These are phyloP conservation scores for Candida nanaspora DNA, from an alignment of 805 yeast species.

Conservation along the genomic window DNA sequence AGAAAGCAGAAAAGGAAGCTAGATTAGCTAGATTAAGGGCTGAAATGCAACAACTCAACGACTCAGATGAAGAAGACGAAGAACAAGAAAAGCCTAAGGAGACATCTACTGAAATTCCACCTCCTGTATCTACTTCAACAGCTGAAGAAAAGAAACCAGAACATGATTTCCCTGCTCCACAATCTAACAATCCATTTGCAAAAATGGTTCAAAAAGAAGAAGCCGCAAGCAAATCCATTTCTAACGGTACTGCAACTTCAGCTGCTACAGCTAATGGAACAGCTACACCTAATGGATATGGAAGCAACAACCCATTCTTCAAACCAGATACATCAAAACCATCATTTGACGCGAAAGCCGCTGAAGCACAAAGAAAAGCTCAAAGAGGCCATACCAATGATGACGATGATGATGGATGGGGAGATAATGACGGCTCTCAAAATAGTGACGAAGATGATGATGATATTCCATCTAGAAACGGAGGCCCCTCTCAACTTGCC, in stretches of 20 bases:
- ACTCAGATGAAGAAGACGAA: conserved; percentile 11
- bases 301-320: conserved; percentile 51
- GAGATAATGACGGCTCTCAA: conserved; percentile 27
- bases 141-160: conserved; percentile 5
- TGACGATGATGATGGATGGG: conserved; percentile 36
- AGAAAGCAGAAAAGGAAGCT: conserved; percentile 53
- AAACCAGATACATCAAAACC: conserved; percentile 32
- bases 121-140: conserved; percentile 13
- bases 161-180: conserved; percentile 9
- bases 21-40: conserved; percentile 48
- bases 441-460: conserved; percentile 35
- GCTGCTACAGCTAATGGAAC: conserved; percentile 6
- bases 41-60: conserved; percentile 48
- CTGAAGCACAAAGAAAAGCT: conserved; percentile 65
- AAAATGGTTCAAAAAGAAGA: conserved; percentile 18
- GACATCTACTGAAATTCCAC: conserved; percentile 5
- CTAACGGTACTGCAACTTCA: conserved; percentile 1
- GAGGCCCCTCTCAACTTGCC: conserved; percentile 52
- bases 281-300: conserved; percentile 1
- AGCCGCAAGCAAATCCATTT: conserved; percentile 5
- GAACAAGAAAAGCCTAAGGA: conserved; percentile 7
- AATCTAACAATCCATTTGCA: conserved; percentile 43
- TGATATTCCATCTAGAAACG: conserved; percentile 37
- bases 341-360: conserved; percentile 45
- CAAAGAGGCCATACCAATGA: conserved; percentile 49